Conservation (phyloP, 2,329 filamentous ascomycete species). For the Fonsecaea multimorphosa region DNA sequence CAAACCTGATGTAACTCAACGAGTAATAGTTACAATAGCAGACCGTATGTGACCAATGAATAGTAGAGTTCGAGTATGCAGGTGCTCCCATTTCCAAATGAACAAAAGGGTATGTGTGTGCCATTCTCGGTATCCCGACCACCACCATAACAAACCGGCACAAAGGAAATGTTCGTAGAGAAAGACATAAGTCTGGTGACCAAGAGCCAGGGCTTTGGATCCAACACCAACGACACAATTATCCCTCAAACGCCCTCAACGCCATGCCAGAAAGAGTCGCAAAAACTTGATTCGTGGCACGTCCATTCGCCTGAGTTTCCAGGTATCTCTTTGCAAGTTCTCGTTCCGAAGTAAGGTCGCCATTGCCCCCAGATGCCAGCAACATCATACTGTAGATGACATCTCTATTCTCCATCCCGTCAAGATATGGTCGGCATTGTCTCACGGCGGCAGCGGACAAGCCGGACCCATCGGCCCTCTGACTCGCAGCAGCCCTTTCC, state of each 20-base stretch:
- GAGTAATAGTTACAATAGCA: background rate
- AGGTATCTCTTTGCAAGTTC: constrained; percentile 35
- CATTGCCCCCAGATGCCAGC: constrained; percentile 31
- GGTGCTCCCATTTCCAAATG: background rate
- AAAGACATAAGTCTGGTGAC: background rate
- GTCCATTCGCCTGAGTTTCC: constrained; percentile 34
- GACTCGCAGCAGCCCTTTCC: constrained; percentile 71
- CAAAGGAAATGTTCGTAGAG: background rate
- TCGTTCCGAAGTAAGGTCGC: constrained; percentile 34
- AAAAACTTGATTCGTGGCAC: constrained; percentile 37
- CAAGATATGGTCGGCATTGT: constrained; percentile 60
- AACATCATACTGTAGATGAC: constrained; percentile 78
- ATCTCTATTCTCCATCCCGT: constrained; percentile 84
- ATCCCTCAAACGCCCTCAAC: constrained; percentile 35
- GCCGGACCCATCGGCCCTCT: constrained; percentile 47
- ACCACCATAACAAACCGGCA: background rate
- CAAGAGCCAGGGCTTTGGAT: background rate
- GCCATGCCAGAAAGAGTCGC: constrained; percentile 38
- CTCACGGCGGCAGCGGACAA: constrained; percentile 23
- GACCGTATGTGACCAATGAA: background rate
- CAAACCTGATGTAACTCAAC: background rate
- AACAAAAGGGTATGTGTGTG: constrained; percentile 10
- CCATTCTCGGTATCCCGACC: constrained; percentile 1
- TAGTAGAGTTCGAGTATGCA: background rate
- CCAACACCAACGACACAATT: background rate